A percentile compares a stretch with the other conserved stretches of the same genome.
phyloP scores from a whole-genome alignment of 1,284 basidiomycete species.

The Anthracocystis panici-leucophaei region DNA sequence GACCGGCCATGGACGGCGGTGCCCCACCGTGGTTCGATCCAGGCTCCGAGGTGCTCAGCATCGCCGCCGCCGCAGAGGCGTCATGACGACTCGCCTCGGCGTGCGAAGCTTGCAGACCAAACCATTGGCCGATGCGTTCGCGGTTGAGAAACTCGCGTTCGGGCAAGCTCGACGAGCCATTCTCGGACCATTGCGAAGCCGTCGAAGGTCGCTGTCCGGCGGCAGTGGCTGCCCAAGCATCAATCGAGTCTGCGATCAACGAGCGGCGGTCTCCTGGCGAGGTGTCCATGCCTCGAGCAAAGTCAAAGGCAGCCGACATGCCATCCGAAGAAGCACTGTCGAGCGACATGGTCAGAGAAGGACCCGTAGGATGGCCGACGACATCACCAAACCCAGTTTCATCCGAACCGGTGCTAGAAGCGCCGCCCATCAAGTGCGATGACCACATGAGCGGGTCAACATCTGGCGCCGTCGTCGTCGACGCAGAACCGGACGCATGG shows the following conservation, averaged over 20 bases:
- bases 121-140: slow-evolving; percentile 45
- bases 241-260: slow-evolving; percentile 46
- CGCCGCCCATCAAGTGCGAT: slow-evolving; percentile 31
- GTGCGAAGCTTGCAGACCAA: slow-evolving; percentile 31
- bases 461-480: slow-evolving; percentile 14
- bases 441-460: slow-evolving; percentile 46
- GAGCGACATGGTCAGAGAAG: slow-evolving; percentile 49
- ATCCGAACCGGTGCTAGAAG: slow-evolving; percentile 20
- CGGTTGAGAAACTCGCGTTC: slow-evolving; percentile 40
- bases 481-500: slow-evolving; percentile 7
- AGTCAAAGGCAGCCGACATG: slow-evolving; percentile 49
- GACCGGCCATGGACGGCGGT: slow-evolving; percentile 1
- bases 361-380: slow-evolving; percentile 30
- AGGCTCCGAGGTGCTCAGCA: slow-evolving; percentile 37
- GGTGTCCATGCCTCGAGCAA: slow-evolving; percentile 37
- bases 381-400: slow-evolving; percentile 19
- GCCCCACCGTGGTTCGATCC: slow-evolving; percentile 21
- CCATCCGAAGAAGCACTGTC: slow-evolving; percentile 48
- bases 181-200: slow-evolving; percentile 47
- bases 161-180: slow-evolving; percentile 30
- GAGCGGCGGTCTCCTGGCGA: slow-evolving; percentile 38
- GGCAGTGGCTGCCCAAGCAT: slow-evolving; percentile 33
- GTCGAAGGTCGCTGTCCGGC: slow-evolving; percentile 28
- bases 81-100: slow-evolving; percentile 14
- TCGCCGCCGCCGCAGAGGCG: slow-evolving; percentile 11